Conservation (phyloP, 352 stramenopile species). For the Phytophthora uliginosa region DNA sequence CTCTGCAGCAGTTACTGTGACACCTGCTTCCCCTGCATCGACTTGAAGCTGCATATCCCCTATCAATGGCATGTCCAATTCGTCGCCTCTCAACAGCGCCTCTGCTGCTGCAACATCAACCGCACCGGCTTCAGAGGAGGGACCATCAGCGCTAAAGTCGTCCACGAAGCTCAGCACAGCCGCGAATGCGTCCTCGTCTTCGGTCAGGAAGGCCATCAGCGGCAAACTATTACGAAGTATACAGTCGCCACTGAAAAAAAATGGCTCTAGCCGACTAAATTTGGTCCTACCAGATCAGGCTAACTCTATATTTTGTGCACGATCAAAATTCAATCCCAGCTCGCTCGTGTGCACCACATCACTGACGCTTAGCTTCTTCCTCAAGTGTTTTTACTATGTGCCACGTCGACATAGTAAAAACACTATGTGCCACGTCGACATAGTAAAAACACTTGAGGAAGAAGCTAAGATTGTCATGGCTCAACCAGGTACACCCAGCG, state of each 20-base stretch:
- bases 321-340: not conserved
- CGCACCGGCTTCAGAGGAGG: not conserved
- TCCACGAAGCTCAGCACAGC: slow-evolving; percentile 45
- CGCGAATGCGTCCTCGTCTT: slow-evolving; percentile 36
- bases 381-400: too few relatives aligned
- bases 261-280: not conserved
- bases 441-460: slow-evolving; percentile 1
- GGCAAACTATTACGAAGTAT: not conserved
- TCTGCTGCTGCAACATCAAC: not conserved
- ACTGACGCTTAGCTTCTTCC: too few relatives aligned
- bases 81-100: not conserved
- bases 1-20: not conserved
- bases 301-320: not conserved
- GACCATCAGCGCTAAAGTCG: slow-evolving; percentile 10
- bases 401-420: too few relatives aligned
- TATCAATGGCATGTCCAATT: slow-evolving; percentile 8
- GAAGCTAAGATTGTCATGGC: slow-evolving; percentile 36
- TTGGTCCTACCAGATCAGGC: slow-evolving; percentile 9
- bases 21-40: not conserved
- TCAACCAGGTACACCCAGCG: slow-evolving; percentile 32
- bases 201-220: slow-evolving; percentile 28
- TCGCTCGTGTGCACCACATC: slow-evolving; percentile 14
- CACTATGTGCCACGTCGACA: slow-evolving; percentile 22
- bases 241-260: not conserved
- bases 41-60: slow-evolving; percentile 18